Conservation (phyloP, 306 rosid genomes). For the Senna siamea region DNA sequence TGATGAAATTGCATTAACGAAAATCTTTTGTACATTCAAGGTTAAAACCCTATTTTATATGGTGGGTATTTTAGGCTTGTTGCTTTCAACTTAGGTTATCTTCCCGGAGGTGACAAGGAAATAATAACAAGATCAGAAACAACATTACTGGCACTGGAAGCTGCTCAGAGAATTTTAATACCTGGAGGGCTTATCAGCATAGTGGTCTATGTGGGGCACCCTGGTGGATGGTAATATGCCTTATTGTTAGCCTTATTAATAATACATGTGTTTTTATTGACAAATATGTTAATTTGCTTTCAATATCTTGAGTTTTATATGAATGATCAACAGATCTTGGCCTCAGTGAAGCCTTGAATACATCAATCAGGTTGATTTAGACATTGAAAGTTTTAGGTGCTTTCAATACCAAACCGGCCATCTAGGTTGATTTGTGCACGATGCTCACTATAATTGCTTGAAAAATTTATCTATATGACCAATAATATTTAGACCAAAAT, state of each 20-base stretch:
- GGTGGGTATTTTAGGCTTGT: constrained; percentile 67
- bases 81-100: constrained; percentile 92
- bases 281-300: constrained; percentile 20
- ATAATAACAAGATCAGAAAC: constrained; percentile 72
- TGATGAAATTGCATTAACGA: constrained; percentile 14
- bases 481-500: not conserved
- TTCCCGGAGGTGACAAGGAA: constrained; percentile 90
- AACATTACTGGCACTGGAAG: constrained; percentile 74
- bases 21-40: not conserved
- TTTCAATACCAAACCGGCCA: not conserved
- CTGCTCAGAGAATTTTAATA: constrained; percentile 60
- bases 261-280: not conserved
- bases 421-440: not conserved
- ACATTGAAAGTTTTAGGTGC: not conserved
- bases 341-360: not conserved
- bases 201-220: constrained; percentile 87
- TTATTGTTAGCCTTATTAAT: constrained; percentile 20
- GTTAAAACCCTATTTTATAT: constrained; percentile 30
- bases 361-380: not conserved
- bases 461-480: not conserved
- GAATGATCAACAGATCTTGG: constrained; percentile 1
- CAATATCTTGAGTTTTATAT: constrained; percentile 6
- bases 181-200: constrained; percentile 87
- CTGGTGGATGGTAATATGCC: constrained; percentile 81
- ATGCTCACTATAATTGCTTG: not conserved